Base-by-base conservation (phyloP, 768 basidiomycete genomes). In the Chalciporus chontae region DNA sequence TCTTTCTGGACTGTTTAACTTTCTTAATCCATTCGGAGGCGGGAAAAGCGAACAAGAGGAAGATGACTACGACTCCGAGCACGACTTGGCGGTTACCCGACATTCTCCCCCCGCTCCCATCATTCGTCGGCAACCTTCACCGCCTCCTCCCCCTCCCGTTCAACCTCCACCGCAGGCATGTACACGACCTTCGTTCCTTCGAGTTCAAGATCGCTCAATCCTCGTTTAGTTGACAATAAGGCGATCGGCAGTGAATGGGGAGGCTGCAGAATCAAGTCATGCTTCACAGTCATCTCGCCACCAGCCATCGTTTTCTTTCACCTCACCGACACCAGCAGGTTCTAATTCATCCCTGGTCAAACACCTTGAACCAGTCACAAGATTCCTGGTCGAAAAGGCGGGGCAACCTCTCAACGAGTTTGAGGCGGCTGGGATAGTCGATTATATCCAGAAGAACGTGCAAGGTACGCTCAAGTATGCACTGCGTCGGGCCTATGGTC, bases 371-470 rank as follows among this genome's bases (percentile, higher is more conserved):
- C 70, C 72, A 13, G 76, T 81, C 46, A 71, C 70, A 36, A 66
- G 70, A 17, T 82, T 78, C 58, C 64, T 84, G 45, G 66, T 69
- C 17, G 71, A 76, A 54, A 76, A 75, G 50, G 71, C 69, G 6
- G 77, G 75, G 23, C 69, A 72, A 44, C 70, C 73, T 19, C 71
- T 84, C 15, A 78, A 76, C 45, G 66, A 72, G 4, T 72, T 77
- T 8, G 83, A 84, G 60, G 69, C 75, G 19, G 77, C 76, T 32
- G 79, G 78, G 5, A 64, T 84, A n/a, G 70, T 81, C 17, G 71
- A 79, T 24, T 70, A 83, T 41, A 72, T 85, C 19, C 70, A 80
- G 56, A 71, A 74, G 43, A 80, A 73, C 56, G 72, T 75, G 44
- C 72, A 76, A 59, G 70, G 79, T 81, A 54, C 27, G 71, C 42